These are phyloP conservation scores for Cyclotella baltica DNA, from an alignment of 108 stramenopile species.

Conservation along the genomic window DNA sequence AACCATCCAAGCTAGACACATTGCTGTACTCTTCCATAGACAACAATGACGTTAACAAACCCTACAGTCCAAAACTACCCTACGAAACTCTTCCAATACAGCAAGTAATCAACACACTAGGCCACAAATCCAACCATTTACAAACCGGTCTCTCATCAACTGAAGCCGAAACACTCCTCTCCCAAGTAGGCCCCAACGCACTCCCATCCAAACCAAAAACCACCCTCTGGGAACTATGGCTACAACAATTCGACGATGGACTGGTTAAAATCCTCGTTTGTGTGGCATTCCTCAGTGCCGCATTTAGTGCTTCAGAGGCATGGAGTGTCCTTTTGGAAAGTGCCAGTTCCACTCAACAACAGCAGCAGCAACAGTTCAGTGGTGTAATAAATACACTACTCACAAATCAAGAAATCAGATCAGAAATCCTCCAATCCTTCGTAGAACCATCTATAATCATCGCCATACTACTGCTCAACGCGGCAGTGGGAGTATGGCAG, in stretches of 20 bases:
- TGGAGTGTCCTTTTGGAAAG: slow-evolving; percentile 36
- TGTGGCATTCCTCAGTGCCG: slow-evolving; percentile 36
- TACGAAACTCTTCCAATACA: slow-evolving; percentile 38
- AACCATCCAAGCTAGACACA: background rate
- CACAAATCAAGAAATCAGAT: slow-evolving; percentile 11
- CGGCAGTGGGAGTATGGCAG: slow-evolving; percentile 95
- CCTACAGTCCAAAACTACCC: slow-evolving; percentile 22
- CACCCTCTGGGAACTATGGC: slow-evolving; percentile 41
- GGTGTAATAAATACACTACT: background rate
- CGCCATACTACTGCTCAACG: slow-evolving; percentile 93
- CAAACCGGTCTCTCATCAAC: slow-evolving; percentile 31
- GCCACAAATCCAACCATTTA: slow-evolving; percentile 19
- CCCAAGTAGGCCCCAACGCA: slow-evolving; percentile 35
- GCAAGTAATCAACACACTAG: slow-evolving; percentile 16
- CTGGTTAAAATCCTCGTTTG: slow-evolving; percentile 39
- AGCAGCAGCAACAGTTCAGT: too few species aligned
- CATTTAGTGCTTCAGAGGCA: slow-evolving; percentile 38
- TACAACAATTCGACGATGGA: slow-evolving; percentile 45
- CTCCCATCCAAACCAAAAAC: slow-evolving; percentile 22
- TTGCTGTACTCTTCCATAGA: background rate
- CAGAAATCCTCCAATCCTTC: slow-evolving; percentile 44
- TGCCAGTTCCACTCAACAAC: too few species aligned
- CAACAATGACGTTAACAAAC: background rate
- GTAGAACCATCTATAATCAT: slow-evolving; percentile 95
- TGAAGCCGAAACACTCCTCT: slow-evolving; percentile 9